Evolutionary conservation across 2,329 filamentous ascomycete genomes (phyloP).

Genomic region (Xylaria multiplex): DNA sequence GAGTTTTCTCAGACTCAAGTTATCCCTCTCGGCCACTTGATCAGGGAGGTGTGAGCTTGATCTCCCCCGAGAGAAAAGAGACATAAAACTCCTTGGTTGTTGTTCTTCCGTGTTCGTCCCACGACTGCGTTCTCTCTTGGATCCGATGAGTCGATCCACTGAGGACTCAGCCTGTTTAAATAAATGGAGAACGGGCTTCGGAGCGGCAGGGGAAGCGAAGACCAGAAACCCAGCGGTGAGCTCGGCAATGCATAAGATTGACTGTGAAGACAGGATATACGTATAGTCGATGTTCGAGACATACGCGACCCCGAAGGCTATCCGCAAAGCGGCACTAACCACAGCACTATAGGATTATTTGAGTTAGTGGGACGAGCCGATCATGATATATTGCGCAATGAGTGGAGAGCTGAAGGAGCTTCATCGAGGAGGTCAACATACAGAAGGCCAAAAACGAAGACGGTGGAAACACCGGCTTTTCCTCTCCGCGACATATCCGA

Average conservation of each 20-base stretch:
- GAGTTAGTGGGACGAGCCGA: neutral
- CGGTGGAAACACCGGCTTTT: conserved; percentile 42
- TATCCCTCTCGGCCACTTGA: neutral
- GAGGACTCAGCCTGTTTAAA: conserved; percentile 2
- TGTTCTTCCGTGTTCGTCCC: neutral
- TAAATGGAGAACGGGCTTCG: conserved; percentile 3
- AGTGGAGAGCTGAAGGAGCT: neutral
- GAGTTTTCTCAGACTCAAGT: neutral
- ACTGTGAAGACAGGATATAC: conserved; percentile 12
- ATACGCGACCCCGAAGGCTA: conserved; percentile 6
- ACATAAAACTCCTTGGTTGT: neutral
- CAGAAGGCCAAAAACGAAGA: conserved; percentile 45
- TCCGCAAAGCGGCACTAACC: neutral
- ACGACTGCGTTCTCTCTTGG: neutral
- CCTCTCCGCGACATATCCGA: conserved; percentile 45
- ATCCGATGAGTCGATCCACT: conserved; percentile 3
- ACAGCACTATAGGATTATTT: neutral
- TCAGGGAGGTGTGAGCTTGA: neutral
- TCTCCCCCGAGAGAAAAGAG: neutral
- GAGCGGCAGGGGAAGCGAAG: conserved; percentile 7
- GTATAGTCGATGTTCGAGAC: conserved; percentile 16
- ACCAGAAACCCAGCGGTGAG: conserved; percentile 9
- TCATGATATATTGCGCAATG: no score
- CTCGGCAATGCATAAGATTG: conserved; percentile 13
- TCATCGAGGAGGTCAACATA: conserved; percentile 19